phyloP scores from a whole-genome alignment of 345 rosid genomes.

The Euphorbia lathyris region DNA sequence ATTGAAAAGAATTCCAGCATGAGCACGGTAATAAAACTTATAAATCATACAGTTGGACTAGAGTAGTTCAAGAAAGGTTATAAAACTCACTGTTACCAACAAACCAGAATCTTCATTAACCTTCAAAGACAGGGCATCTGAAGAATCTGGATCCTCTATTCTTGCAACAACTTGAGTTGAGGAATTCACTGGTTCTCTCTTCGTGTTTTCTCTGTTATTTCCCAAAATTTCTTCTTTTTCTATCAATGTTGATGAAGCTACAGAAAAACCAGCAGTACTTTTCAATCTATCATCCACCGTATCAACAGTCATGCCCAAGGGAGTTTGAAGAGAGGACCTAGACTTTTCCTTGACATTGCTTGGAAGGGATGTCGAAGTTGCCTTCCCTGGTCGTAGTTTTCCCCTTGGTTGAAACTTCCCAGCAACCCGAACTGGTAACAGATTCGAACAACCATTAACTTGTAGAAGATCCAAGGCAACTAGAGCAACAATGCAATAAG shows the following conservation, averaged over 20 bases:
- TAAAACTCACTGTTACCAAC: not conserved
- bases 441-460: conserved; percentile 6
- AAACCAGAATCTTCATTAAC: not conserved
- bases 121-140: conserved; percentile 5
- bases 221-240: not conserved
- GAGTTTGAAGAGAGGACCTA: not conserved
- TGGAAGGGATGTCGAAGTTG: conserved; percentile 7
- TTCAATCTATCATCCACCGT: conserved; percentile 2
- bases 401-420: conserved; percentile 47
- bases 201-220: not conserved
- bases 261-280: not conserved
- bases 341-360: conserved; percentile 9
- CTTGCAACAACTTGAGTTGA: not conserved
- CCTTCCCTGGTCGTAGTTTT: conserved; percentile 23
- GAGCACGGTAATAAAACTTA: not conserved
- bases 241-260: not conserved
- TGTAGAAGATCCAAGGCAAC: not conserved
- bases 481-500: not conserved
- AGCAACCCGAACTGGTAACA: conserved; percentile 30
- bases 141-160: not conserved
- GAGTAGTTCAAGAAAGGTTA: not conserved
- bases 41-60: not conserved
- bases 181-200: not conserved
- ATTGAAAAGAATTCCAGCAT: not conserved
- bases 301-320: not conserved